A percentile compares a stretch with the other conserved stretches of the same genome.
These are phyloP conservation scores for Capsella bursapastoris DNA, from an alignment of 345 rosid species.

Conservation along the genomic window DNA sequence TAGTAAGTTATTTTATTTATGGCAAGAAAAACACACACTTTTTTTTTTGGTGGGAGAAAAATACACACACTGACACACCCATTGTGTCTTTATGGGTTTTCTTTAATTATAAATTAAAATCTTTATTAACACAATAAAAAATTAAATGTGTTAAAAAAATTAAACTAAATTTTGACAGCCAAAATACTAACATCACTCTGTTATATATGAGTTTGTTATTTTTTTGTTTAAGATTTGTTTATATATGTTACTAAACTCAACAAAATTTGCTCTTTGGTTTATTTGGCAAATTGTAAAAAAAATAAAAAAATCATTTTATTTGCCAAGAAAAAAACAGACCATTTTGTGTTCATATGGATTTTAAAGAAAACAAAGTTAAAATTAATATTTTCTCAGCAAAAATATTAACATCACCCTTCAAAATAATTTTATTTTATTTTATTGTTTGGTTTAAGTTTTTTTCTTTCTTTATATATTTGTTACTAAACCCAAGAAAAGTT, in stretches of 20 bases:
- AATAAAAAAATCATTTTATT: not conserved
- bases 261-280: too few species aligned
- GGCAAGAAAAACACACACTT: not conserved
- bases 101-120: too few species aligned
- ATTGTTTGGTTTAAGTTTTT: not conserved
- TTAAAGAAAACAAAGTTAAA: not conserved
- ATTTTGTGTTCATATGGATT: not conserved
- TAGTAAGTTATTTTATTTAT: not conserved
- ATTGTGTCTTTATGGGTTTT: not conserved
- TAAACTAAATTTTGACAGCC: too few species aligned
- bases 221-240: too few species aligned
- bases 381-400: not conserved
- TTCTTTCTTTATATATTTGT: not conserved
- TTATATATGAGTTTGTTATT: too few species aligned
- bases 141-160: too few species aligned
- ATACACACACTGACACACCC: too few species aligned
- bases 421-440: not conserved
- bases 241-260: too few species aligned
- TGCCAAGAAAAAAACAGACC: not conserved
- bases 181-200: too few species aligned
- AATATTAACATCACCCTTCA: not conserved
- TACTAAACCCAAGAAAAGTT: slow-evolving; percentile 18
- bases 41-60: too few species aligned
- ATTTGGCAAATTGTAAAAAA: not conserved
- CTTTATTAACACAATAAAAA: too few species aligned